Conservation (phyloP, 1,284 basidiomycete genomes). For the Rhodotorula sp. region DNA sequence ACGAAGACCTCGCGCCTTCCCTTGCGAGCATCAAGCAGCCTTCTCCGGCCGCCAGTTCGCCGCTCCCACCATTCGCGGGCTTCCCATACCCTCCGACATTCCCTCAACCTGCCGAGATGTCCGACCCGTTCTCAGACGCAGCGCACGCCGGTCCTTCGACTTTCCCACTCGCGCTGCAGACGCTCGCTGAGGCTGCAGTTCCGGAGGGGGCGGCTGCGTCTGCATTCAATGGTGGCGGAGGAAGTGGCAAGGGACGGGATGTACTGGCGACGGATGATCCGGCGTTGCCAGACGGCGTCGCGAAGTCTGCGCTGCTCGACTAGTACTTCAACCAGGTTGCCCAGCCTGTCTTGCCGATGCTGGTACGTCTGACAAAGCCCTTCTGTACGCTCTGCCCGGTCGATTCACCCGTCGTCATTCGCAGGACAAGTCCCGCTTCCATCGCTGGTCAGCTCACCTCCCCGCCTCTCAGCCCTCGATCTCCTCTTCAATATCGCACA, state of each 20-base stretch:
- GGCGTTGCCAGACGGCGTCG: slow-evolving; percentile 14
- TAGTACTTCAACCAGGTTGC: slow-evolving; percentile 38
- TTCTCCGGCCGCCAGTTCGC: no score
- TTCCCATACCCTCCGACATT: no score
- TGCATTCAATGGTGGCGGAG: not conserved
- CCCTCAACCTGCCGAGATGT: no score
- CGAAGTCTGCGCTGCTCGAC: slow-evolving; percentile 24
- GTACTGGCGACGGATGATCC: not conserved
- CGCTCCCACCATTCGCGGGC: no score
- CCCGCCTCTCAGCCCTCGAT: slow-evolving; percentile 3
- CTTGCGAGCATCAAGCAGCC: not conserved
- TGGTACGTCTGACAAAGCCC: slow-evolving; percentile 11
- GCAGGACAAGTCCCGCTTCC: slow-evolving; percentile 27
- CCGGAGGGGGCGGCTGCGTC: not conserved
- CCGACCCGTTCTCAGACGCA: not conserved
- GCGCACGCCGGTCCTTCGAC: not conserved
- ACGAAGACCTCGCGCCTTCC: not conserved
- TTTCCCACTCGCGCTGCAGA: not conserved
- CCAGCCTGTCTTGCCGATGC: slow-evolving; percentile 29
- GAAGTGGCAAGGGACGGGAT: not conserved
- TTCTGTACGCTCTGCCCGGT: not conserved
- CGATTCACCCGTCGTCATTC: slow-evolving; percentile 43
- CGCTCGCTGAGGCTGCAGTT: slow-evolving; percentile 6
- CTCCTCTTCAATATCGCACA: slow-evolving; percentile 44
- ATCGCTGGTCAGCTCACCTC: slow-evolving; percentile 30